Base-by-base conservation (phyloP, 2,329 filamentous ascomycete genomes). In the Xylariaceae sp. region DNA sequence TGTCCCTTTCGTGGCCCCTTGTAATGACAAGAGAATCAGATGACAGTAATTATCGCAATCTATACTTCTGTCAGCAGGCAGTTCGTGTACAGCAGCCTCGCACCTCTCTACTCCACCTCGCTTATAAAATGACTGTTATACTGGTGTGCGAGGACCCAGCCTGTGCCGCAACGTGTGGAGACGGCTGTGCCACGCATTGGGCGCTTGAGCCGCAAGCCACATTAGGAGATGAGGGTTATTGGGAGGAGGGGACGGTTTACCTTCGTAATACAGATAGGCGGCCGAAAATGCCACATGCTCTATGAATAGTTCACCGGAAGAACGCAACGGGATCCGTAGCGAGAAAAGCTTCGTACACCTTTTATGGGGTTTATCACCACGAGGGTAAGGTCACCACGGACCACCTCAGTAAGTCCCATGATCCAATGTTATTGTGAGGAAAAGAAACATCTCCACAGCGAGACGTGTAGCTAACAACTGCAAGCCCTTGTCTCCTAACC, bases 271-370 rank as follows among this genome's bases (percentile, higher is more conserved):
- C 46, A 32, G n/a, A n/a, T n/a, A n/a, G n/a, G n/a, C n/a, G n/a
- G n/a, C n/a, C 53, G 30, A 30, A 33, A n/a, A 16, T 37, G 15
- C 36, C 11, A 29, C 32, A 7, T 33, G 15, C n/a, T 40, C 53
- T 53, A 53, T 47, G 42, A 52, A 47, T 55, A 52, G 48, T 39
- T 27, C 37, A 24, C 36, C 30, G 27, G 36, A 15, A 33, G n/a
- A 44, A 40, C 30, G 37, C 32, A 37, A 39, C 9, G 18, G 11
- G 18, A 16, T 32, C 18, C 27, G 43, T 20, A 29, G 41, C 43
- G 39, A 29, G 30, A 18, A 42, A 48, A 42, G 48, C 49, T 42
- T 32, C 36, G 20, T 35, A 21, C 24, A 10, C 23, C 41, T 42
- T 26, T 13, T 42, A 42, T 30, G 24, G 24, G 16, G 23, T 36